Evolutionary conservation across 1,284 basidiomycete species (phyloP).

Genomic region (Cryptococcus sp.): DNA sequence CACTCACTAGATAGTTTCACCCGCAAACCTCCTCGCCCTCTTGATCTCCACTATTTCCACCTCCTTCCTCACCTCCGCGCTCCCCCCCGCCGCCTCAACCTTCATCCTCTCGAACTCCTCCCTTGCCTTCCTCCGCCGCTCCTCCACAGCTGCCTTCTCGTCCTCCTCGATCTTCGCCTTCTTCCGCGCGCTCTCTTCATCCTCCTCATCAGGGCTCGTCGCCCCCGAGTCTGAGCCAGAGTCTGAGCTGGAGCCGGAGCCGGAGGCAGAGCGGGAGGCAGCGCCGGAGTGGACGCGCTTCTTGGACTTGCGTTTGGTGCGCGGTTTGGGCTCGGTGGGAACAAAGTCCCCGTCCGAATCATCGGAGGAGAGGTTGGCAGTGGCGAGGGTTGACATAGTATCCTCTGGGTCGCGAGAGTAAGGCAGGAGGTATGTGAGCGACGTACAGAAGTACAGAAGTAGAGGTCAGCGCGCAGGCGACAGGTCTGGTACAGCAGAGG

Average conservation of each 20-base stretch:
- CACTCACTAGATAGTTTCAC: slow-evolving; percentile 47
- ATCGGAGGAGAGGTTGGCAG: slow-evolving; percentile 36
- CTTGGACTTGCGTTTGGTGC: slow-evolving; percentile 12
- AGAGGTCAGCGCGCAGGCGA: not conserved
- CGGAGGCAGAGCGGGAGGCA: slow-evolving; percentile 14
- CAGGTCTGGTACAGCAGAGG: not conserved
- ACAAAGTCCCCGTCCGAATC: slow-evolving; percentile 40
- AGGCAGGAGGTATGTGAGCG: not conserved
- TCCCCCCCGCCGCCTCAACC: slow-evolving; percentile 7
- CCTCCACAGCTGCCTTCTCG: slow-evolving; percentile 18
- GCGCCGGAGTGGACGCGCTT: slow-evolving; percentile 12
- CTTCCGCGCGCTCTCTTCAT: slow-evolving; percentile 9
- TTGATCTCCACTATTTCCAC: slow-evolving; percentile 39
- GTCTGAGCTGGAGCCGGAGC: slow-evolving; percentile 10
- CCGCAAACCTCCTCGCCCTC: slow-evolving; percentile 44
- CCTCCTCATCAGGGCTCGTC: slow-evolving; percentile 15
- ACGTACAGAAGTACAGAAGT: not conserved
- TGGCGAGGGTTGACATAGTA: slow-evolving; percentile 41
- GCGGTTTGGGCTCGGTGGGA: slow-evolving; percentile 17
- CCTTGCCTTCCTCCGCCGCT: slow-evolving; percentile 23
- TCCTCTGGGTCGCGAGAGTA: not conserved
- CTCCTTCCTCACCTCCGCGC: slow-evolving; percentile 8
- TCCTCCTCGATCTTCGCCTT: slow-evolving; percentile 14
- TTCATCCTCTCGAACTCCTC: slow-evolving; percentile 24
- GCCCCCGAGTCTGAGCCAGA: slow-evolving; percentile 10